A percentile compares a stretch with the other conserved stretches of the same genome.
These are phyloP conservation scores for Phaeodactylum tricornutum DNA, from an alignment of 108 stramenopile genomes.

Conservation along the genomic window DNA sequence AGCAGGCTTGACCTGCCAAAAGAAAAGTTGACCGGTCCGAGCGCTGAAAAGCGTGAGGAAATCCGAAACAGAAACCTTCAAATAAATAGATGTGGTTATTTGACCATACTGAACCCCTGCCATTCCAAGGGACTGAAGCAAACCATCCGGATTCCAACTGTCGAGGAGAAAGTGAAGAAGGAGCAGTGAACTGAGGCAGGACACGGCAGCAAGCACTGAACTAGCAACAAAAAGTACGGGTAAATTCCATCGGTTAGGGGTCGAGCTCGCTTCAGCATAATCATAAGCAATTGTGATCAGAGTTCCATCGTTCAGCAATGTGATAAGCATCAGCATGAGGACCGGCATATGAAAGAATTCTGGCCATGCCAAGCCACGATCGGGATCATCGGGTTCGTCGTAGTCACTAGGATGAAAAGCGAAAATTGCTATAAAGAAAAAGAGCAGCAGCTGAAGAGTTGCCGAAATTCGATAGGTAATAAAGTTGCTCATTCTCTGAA, in stretches of 20 bases:
- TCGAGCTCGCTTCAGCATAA: slow-evolving; percentile 30
- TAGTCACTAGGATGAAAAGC: slow-evolving; percentile 37
- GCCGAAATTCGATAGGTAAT: slow-evolving; percentile 57
- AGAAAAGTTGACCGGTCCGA: slow-evolving; percentile 21
- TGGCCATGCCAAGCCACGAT: no score
- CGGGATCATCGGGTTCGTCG: slow-evolving; percentile 15
- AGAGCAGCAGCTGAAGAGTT: slow-evolving; percentile 66
- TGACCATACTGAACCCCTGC: slow-evolving; percentile 35
- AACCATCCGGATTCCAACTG: slow-evolving; percentile 28
- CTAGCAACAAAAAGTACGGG: slow-evolving; percentile 30
- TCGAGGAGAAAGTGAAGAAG: slow-evolving; percentile 27
- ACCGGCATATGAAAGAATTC: slow-evolving; percentile 65
- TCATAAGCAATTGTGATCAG: slow-evolving; percentile 67
- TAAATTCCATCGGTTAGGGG: slow-evolving; percentile 46
- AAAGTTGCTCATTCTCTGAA: slow-evolving; percentile 40
- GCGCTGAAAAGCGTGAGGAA: slow-evolving; percentile 44
- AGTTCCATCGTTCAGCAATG: slow-evolving; percentile 66
- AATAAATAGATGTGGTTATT: slow-evolving; percentile 37
- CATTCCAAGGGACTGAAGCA: slow-evolving; percentile 24
- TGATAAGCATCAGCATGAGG: slow-evolving; percentile 61
- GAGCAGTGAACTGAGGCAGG: slow-evolving; percentile 32
- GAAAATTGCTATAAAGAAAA: slow-evolving; percentile 72
- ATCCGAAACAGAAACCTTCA: slow-evolving; percentile 47
- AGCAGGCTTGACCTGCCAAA: slow-evolving; percentile 32
- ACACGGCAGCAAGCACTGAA: slow-evolving; percentile 30